Conservation (phyloP, 2,329 filamentous ascomycete species). For the Ramularia endophylla region DNA sequence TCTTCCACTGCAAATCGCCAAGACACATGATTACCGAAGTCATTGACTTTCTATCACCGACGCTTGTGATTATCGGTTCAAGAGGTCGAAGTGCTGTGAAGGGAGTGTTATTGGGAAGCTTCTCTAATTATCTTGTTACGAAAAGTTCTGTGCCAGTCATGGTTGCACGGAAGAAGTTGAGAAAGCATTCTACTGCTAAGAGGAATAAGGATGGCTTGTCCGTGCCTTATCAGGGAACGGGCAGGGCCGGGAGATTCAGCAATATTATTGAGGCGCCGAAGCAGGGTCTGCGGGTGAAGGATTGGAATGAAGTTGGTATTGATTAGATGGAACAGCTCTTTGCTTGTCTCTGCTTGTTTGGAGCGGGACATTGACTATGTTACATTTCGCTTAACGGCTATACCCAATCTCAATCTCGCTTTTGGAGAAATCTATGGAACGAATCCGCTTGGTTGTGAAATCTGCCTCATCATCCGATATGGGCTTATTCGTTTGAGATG, state of each 20-base stretch:
- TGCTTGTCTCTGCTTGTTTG: too few species aligned
- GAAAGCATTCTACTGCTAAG: slow-evolving; percentile 61
- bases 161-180: slow-evolving; percentile 86
- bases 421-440: too few species aligned
- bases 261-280: slow-evolving; percentile 31
- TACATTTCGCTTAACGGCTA: too few species aligned
- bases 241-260: slow-evolving; percentile 25
- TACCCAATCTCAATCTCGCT: too few species aligned
- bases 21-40: slow-evolving; percentile 96
- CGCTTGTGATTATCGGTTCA: slow-evolving; percentile 87
- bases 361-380: too few species aligned
- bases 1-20: slow-evolving; percentile 96
- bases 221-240: slow-evolving; percentile 28
- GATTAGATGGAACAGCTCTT: slow-evolving; percentile 15
- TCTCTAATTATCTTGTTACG: slow-evolving; percentile 94
- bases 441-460: too few species aligned
- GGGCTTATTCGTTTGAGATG: too few species aligned
- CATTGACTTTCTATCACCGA: slow-evolving; percentile 87
- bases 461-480: too few species aligned
- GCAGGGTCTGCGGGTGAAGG: slow-evolving; percentile 27
- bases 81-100: slow-evolving; percentile 87
- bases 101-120: slow-evolving; percentile 89
- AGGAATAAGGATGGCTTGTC: slow-evolving; percentile 27
- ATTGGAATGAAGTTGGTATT: slow-evolving; percentile 32
- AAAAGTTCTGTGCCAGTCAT: slow-evolving; percentile 97